phyloP scores from a whole-genome alignment of 768 basidiomycete species.

The Cystofilobasidium ferigula region DNA sequence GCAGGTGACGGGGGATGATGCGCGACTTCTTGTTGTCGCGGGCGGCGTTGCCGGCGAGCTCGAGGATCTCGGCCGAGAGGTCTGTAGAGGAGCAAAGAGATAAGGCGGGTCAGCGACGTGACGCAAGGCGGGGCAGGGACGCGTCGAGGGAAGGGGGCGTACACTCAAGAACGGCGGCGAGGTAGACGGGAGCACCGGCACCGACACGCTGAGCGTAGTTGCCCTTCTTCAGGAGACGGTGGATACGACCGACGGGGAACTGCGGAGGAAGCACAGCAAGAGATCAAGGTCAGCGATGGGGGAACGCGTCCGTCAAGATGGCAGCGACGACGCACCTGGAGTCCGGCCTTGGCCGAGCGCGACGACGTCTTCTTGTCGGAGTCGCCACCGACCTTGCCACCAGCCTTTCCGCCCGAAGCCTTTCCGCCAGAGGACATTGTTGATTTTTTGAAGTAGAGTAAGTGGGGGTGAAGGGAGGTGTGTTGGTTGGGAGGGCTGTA shows the following conservation, averaged over 20 bases:
- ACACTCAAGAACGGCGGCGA: slow-evolving; percentile 83
- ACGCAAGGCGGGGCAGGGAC: not conserved
- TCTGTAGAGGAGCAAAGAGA: slow-evolving; percentile 49
- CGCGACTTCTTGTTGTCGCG: slow-evolving; percentile 94
- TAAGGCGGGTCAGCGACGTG: not conserved
- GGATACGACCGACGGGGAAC: slow-evolving; percentile 82
- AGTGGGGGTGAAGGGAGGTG: not conserved
- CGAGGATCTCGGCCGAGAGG: slow-evolving; percentile 88
- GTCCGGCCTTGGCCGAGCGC: slow-evolving; percentile 50
- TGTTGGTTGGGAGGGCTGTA: not conserved
- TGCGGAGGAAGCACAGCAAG: slow-evolving; percentile 42
- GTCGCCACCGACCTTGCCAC: slow-evolving; percentile 40
- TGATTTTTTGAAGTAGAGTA: not conserved
- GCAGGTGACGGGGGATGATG: slow-evolving; percentile 80
- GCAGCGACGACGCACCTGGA: slow-evolving; percentile 31
- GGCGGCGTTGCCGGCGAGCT: slow-evolving; percentile 92
- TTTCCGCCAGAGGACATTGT: slow-evolving; percentile 23
- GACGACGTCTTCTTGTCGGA: slow-evolving; percentile 48
- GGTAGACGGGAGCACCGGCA: slow-evolving; percentile 87
- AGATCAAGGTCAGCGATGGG: not conserved
- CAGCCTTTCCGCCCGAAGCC: slow-evolving; percentile 29
- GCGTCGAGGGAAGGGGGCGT: slow-evolving; percentile 41
- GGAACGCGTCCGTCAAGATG: not conserved
- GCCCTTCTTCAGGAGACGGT: slow-evolving; percentile 66
- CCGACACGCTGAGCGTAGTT: slow-evolving; percentile 57